phyloP scores from a whole-genome alignment of 2,329 filamentous ascomycete genomes.

The Neobulgaria alba region DNA sequence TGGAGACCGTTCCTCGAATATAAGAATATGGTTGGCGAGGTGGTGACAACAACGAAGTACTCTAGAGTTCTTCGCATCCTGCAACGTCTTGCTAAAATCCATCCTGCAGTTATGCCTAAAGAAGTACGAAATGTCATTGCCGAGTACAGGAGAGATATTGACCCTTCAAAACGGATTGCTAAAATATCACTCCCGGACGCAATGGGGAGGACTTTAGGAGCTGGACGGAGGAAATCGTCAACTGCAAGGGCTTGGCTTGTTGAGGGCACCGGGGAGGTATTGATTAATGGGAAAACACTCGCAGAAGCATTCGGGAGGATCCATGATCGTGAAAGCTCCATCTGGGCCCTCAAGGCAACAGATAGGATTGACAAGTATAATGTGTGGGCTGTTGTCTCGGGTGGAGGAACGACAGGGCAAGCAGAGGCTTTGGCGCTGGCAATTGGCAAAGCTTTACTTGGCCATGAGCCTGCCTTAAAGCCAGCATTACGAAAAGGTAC shows the following conservation, averaged over 20 bases:
- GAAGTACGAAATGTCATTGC: constrained; percentile 58
- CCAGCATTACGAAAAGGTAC: constrained; percentile 79
- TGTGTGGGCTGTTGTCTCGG: constrained; percentile 75
- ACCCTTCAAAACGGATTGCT: constrained; percentile 57
- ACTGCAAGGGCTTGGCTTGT: constrained; percentile 80
- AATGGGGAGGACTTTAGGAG: constrained; percentile 68
- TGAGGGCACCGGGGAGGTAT: constrained; percentile 82
- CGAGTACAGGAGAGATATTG: constrained; percentile 65
- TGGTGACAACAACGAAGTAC: constrained; percentile 69
- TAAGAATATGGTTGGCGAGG: constrained; percentile 60
- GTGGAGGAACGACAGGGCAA: constrained; percentile 89
- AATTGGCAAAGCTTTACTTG: constrained; percentile 76
- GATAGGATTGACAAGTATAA: constrained; percentile 92
- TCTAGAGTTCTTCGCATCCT: constrained; percentile 66
- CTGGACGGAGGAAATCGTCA: constrained; percentile 81
- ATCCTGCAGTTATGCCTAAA: constrained; percentile 64
- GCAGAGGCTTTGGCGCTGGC: constrained; percentile 90
- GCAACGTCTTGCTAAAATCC: constrained; percentile 75
- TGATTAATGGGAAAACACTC: constrained; percentile 85
- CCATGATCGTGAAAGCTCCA: constrained; percentile 87
- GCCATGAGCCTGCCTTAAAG: constrained; percentile 90
- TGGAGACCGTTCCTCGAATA: constrained; percentile 79
- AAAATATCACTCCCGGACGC: constrained; percentile 62
- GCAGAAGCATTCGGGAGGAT: constrained; percentile 74
- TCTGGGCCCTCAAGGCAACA: constrained; percentile 83